These are phyloP conservation scores for Cladorrhinum samala DNA, from an alignment of 495 filamentous ascomycete species.

Conservation along the genomic window DNA sequence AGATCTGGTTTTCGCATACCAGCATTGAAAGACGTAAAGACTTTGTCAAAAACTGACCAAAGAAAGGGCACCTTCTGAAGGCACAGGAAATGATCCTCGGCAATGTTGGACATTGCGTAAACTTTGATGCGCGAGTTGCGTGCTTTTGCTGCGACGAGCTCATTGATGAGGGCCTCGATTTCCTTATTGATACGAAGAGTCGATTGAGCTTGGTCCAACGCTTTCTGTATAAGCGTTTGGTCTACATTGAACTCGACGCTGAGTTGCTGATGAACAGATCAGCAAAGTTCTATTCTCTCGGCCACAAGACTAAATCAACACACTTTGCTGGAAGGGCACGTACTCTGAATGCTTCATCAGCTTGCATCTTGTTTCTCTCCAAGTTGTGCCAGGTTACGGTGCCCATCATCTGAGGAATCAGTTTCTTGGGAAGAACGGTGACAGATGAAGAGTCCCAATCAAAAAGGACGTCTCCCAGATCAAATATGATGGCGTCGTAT, in stretches of 20 bases:
- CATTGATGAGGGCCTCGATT: neutral
- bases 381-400: neutral
- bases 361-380: neutral
- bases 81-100: neutral
- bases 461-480: neutral
- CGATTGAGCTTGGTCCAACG: neutral
- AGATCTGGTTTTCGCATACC: conserved; percentile 26
- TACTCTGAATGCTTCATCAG: neutral
- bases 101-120: conserved; percentile 1
- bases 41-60: conserved; percentile 12
- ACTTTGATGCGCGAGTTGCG: neutral
- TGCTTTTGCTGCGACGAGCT: neutral
- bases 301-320: neutral
- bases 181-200: neutral
- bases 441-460: neutral
- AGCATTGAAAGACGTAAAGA: conserved; percentile 12
- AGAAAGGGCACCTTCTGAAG: neutral
- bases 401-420: neutral
- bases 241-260: neutral
- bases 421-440: neutral
- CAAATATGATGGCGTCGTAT: neutral
- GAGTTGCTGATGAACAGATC: neutral
- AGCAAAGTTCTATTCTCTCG: neutral
- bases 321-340: no score
- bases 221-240: neutral